Evolutionary conservation across 129 eudicot species (phyloP), one percentile per base, ranked within the genome.

Genomic region (Dittrichia graveolens): DNA sequence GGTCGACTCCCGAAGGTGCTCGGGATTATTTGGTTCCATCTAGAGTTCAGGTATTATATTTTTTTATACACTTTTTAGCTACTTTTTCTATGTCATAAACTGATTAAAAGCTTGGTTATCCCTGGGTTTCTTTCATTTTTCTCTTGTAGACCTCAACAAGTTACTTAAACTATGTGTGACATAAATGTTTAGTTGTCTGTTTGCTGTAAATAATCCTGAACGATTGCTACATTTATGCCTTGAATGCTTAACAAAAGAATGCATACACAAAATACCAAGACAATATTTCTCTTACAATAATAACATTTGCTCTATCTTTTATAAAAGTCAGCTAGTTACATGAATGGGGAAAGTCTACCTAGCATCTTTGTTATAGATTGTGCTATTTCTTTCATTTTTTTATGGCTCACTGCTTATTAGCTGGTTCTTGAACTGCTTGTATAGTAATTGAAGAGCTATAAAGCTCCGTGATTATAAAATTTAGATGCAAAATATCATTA

Each of bases 1-100:
- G 91, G 81, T 94, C 99, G 15, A 94, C 99, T 79, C 99, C 99
- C 19, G 99, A 94, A 82, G 99, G 99, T 75, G 99, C 99, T 67
- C 88, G 99, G 24, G 99, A 94, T 85, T 94, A 90, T 86, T 69
- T 94, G 74, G 99, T 94, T 67, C 99, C 99, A 19, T 94, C 99
- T 54, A 94, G 99, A 88, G 87, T 94, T 73, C 99, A 94, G 99
- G 99, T 94, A 85, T 35, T 8, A 62, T 44, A 44, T 41, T 43
- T 24, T 2, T 24, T 24, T 24, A 24, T 24, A 7, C 35, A 31
- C 2, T 8, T 43, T 42, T 43, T 71, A 43, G 14, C 65, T 35
- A 14, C 4, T n/a, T 48, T 24, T 49, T 11, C 31, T 0, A 35
- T 35, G 10, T 13, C 12, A 9, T 1, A 3, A 53, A 10, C n/a